These are phyloP conservation scores for Scedosporium dehoogii DNA, from an alignment of 2,329 filamentous ascomycete species.

Conservation along the genomic window DNA sequence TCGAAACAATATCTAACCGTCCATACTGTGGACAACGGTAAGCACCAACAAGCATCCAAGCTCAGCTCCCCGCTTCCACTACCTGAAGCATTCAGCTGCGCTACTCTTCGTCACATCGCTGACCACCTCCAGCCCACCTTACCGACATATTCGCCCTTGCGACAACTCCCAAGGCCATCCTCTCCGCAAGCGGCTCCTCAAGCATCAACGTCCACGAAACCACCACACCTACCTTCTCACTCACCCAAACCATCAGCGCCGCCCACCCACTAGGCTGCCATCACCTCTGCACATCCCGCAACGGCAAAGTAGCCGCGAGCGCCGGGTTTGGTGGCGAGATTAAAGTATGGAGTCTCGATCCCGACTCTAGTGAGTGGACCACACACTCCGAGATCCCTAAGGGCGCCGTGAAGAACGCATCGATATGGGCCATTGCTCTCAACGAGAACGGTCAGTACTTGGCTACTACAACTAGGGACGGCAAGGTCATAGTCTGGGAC, in stretches of 20 bases:
- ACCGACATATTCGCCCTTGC: slow-evolving; percentile 80
- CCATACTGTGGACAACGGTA: slow-evolving; percentile 81
- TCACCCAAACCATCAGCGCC: slow-evolving; percentile 67
- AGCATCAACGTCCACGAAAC: slow-evolving; percentile 74
- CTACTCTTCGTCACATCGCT: neutral
- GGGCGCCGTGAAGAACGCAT: slow-evolving; percentile 50
- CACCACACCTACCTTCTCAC: slow-evolving; percentile 58
- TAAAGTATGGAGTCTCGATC: slow-evolving; percentile 64
- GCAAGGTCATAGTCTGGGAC: slow-evolving; percentile 85
- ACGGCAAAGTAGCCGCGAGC: slow-evolving; percentile 66
- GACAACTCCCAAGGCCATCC: slow-evolving; percentile 59
- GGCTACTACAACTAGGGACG: slow-evolving; percentile 80
- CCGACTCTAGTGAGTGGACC: slow-evolving; percentile 46
- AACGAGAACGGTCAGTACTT: slow-evolving; percentile 77
- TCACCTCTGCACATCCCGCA: slow-evolving; percentile 63
- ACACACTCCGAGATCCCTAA: slow-evolving; percentile 22
- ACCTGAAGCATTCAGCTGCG: neutral
- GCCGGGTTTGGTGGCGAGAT: slow-evolving; percentile 85
- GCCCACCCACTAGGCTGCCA: slow-evolving; percentile 88
- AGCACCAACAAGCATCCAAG: slow-evolving; percentile 17
- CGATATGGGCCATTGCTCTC: slow-evolving; percentile 80
- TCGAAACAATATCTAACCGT: slow-evolving; percentile 97
- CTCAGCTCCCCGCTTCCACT: neutral
- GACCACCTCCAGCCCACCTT: slow-evolving; percentile 54
- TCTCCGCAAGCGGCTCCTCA: slow-evolving; percentile 80